Evolutionary conservation across 345 rosid species (phyloP).

Genomic region (Eucalyptus erythrocorys): DNA sequence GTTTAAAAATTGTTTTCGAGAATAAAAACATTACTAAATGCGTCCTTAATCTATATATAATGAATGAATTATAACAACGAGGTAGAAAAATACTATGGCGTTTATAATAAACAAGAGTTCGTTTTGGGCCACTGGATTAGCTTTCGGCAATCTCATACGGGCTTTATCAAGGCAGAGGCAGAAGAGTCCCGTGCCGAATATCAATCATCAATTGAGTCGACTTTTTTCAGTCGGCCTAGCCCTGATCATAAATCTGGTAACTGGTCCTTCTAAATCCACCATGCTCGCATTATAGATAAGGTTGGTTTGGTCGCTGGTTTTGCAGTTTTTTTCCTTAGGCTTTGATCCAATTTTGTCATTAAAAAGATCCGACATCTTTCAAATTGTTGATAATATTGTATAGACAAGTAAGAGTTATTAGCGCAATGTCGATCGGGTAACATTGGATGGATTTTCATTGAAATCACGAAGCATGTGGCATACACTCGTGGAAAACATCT

Average conservation of each 20-base stretch:
- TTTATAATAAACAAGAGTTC: too few species aligned
- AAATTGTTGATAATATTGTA: accelerated
- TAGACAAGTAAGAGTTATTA: too few species aligned
- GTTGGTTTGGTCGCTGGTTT: neutral
- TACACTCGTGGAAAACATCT: accelerated
- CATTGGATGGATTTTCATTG: neutral
- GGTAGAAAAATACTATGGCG: neutral
- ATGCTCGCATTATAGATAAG: neutral
- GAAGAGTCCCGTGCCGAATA: too few species aligned
- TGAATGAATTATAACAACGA: neutral
- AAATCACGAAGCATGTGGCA: neutral
- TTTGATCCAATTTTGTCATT: neutral
- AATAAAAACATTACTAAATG: too few species aligned
- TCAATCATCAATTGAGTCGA: too few species aligned
- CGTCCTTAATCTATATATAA: neutral
- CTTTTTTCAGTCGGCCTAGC: too few species aligned
- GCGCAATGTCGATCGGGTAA: accelerated
- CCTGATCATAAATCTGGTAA: too few species aligned
- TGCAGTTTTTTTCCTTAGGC: neutral
- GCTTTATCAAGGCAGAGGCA: neutral
- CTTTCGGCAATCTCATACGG: neutral
- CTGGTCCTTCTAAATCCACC: neutral
- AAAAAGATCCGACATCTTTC: neutral
- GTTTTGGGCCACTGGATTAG: neutral
- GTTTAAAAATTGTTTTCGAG: too few species aligned